phyloP scores from a whole-genome alignment of 352 stramenopile genomes.

The Globisporangium nodosum region DNA sequence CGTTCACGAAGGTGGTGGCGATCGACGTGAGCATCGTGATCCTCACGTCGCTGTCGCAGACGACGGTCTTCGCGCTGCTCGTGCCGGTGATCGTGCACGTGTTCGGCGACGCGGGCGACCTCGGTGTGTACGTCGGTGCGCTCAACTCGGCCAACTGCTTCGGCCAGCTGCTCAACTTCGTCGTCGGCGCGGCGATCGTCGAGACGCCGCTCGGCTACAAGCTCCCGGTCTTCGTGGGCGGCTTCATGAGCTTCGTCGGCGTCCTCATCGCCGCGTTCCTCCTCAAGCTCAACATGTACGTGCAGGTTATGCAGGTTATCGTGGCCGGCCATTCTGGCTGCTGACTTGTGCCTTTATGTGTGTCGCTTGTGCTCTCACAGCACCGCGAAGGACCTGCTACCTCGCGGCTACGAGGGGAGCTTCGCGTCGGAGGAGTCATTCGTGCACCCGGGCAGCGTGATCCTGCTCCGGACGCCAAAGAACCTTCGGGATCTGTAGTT shows the following conservation, averaged over 20 bases:
- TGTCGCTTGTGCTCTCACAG: neutral
- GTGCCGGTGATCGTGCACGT: constrained; percentile 25
- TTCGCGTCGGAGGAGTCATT: constrained; percentile 1
- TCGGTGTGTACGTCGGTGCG: too few relatives aligned
- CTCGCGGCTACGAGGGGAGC: neutral
- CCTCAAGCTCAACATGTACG: too few relatives aligned
- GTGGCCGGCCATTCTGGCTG: neutral
- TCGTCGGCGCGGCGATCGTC: too few relatives aligned
- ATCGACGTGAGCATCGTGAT: too few relatives aligned
- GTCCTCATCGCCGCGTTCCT: too few relatives aligned
- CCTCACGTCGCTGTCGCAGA: too few relatives aligned
- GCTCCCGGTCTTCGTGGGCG: neutral
- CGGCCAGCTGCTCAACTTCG: too few relatives aligned
- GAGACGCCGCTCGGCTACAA: constrained; percentile 9
- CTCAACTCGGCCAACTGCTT: too few relatives aligned
- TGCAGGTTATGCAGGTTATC: too few relatives aligned
- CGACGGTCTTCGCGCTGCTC: neutral
- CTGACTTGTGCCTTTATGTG: neutral
- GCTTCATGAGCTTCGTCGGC: too few relatives aligned
- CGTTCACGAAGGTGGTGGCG: too few relatives aligned
- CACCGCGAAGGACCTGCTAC: neutral
- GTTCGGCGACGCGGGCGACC: constrained; percentile 7
- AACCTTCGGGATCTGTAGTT: neutral
- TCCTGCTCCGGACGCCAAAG: neutral
- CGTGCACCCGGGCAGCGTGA: neutral